Percentiles rank a stretch among this genome's conserved stretches.
These are phyloP conservation scores for Wickerhamiella nectarea DNA, from an alignment of 805 yeast genomes.

Conservation along the genomic window DNA sequence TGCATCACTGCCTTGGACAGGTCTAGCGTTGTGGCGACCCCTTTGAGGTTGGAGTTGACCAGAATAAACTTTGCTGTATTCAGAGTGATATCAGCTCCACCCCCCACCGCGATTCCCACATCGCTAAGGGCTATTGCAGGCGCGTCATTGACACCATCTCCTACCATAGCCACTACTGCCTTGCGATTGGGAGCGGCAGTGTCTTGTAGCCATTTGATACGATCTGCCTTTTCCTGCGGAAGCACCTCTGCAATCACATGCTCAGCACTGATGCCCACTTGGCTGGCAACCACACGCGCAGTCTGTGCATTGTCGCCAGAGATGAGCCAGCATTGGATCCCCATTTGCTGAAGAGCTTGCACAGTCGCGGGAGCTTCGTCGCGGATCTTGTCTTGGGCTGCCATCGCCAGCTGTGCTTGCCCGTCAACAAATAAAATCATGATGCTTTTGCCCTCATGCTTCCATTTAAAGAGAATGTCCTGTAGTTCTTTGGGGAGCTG, in stretches of 20 bases:
- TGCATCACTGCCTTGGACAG: slow-evolving; percentile 57
- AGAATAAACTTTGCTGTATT: slow-evolving; percentile 63
- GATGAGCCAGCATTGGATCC: slow-evolving; percentile 71
- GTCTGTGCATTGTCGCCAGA: slow-evolving; percentile 98
- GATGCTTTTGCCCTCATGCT: slow-evolving; percentile 48
- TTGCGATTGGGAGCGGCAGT: slow-evolving; percentile 24
- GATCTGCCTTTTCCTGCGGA: slow-evolving; percentile 58
- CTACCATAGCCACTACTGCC: slow-evolving; percentile 55
- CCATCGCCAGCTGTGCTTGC: slow-evolving; percentile 30
- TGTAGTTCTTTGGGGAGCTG: slow-evolving; percentile 27
- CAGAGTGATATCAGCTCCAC: slow-evolving; percentile 64
- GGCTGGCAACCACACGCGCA: slow-evolving; percentile 93
- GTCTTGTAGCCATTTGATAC: slow-evolving; percentile 41
- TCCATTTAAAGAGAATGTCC: slow-evolving; percentile 38
- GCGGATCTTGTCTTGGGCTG: slow-evolving; percentile 41
- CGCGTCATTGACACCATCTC: slow-evolving; percentile 76
- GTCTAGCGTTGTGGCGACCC: slow-evolving; percentile 46
- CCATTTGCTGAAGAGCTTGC: slow-evolving; percentile 27
- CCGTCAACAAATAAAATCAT: slow-evolving; percentile 36
- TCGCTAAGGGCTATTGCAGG: slow-evolving; percentile 66
- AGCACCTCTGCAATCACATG: slow-evolving; percentile 56
- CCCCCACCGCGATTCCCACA: slow-evolving; percentile 63
- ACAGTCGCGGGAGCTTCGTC: slow-evolving; percentile 45
- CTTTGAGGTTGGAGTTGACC: slow-evolving; percentile 35
- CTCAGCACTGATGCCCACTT: slow-evolving; percentile 63